Evolutionary conservation across 2,329 filamentous ascomycete genomes (phyloP).

Genomic region (Fusarium napiforme): DNA sequence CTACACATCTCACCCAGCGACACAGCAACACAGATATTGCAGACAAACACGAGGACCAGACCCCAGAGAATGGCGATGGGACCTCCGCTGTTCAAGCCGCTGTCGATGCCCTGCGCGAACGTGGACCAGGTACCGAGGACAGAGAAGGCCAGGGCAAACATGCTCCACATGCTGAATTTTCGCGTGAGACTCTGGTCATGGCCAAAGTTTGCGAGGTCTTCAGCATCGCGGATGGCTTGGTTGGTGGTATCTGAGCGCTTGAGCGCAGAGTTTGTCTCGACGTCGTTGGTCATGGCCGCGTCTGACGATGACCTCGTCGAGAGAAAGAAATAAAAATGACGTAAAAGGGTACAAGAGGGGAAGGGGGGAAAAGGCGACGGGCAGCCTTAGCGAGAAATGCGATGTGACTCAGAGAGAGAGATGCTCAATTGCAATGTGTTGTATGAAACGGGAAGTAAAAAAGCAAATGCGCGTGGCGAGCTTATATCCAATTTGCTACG

Average conservation of each 20-base stretch:
- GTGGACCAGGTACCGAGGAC: constrained; percentile 69
- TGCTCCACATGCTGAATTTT: constrained; percentile 65
- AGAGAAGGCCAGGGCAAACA: constrained; percentile 67
- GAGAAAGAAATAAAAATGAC: constrained; percentile 8
- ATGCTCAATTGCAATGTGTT: neutral
- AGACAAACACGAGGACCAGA: constrained; percentile 61
- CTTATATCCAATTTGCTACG: constrained; percentile 29
- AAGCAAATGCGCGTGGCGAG: constrained; percentile 5
- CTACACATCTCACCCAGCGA: constrained; percentile 67
- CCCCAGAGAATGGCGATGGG: constrained; percentile 67
- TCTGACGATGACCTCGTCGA: constrained; percentile 38
- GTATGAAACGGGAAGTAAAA: neutral
- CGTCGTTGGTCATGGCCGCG: constrained; percentile 43
- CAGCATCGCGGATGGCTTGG: constrained; percentile 50
- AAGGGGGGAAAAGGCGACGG: constrained; percentile 27
- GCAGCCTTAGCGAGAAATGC: constrained; percentile 29
- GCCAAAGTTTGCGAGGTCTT: constrained; percentile 55
- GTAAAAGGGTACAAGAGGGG: neutral
- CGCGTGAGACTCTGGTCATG: constrained; percentile 54
- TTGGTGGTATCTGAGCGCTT: constrained; percentile 37
- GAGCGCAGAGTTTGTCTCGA: constrained; percentile 40
- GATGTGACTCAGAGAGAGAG: neutral
- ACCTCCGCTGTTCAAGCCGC: constrained; percentile 65
- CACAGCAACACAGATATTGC: constrained; percentile 64
- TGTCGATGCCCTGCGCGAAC: constrained; percentile 60